Base-by-base conservation (phyloP, 1,284 basidiomycete species). In the Coniophora puteana region DNA sequence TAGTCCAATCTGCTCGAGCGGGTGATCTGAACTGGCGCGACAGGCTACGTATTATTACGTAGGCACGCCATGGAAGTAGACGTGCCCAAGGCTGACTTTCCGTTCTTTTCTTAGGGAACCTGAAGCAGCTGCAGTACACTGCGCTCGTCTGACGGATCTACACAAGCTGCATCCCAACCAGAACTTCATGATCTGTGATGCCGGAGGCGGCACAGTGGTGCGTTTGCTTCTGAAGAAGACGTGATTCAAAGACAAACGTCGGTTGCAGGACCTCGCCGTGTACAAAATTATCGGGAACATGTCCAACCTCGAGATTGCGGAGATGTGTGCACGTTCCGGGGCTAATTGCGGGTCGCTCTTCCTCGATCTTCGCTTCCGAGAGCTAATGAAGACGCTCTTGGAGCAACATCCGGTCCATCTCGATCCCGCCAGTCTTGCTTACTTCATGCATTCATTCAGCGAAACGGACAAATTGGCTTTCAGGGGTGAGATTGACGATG, bases 71-170 rank as follows among this genome's bases (percentile, higher is more conserved):
- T 32, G 34, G 16, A 16, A 16, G 27, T 20, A 4, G 12, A 6
- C 24, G 12, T 30, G 12, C 20, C 22, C 12, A 24, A 28, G 20
- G 11, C 36, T 51, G 33, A 50, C 35, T 14, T 33, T 40, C 41
- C 35, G 46, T 26, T 40, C 40, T 36, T 12, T 30, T 27, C 27
- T 26, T 44, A 80, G 77, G 20, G 88, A 91, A 53, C 85, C 87
- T 13, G 89, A 90, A 61, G 88, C 89, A 2, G 88, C 88, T 12
- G 89, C 89, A 13, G 83, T 90, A 3, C 87, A 91, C 46, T 90
- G 87, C 47, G 86, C 83, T 2, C 76, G 83, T 47, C 66, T 91
- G 36, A 85, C 83, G 14, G 78, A 85, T 46, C 66, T 90, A 5
- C 84, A 89, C 61, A 80, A 80, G 51, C 67, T 91, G 36, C 79